A percentile compares a stretch with the other conserved stretches of the same genome.
Evolutionary conservation across 345 rosid species (phyloP).

Genomic region (Eutrema heterophyllum): DNA sequence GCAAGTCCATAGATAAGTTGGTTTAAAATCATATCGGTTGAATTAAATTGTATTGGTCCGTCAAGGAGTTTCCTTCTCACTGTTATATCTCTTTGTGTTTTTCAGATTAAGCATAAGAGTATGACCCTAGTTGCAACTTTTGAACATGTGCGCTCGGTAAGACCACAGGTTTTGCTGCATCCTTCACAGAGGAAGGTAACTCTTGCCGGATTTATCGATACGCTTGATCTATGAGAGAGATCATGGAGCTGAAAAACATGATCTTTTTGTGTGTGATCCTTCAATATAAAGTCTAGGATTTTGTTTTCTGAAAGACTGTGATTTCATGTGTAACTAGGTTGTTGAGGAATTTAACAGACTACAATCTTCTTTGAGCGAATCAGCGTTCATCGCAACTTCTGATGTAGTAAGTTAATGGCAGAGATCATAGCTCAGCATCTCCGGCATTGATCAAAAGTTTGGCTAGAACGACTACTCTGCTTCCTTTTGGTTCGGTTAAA

Average conservation of each 20-base stretch:
- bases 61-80: neutral
- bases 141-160: conserved; percentile 48
- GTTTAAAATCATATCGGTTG: too few species aligned
- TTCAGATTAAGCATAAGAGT: conserved; percentile 45
- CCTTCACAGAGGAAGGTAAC: conserved; percentile 45
- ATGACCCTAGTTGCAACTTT: conserved; percentile 59
- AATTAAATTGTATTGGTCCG: neutral
- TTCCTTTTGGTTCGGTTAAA: conserved; percentile 7
- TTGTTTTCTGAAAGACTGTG: neutral
- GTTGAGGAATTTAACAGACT: neutral
- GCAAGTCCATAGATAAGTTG: conserved; percentile 27
- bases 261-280: neutral
- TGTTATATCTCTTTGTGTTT: neutral
- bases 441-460: neutral
- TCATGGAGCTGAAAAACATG: neutral
- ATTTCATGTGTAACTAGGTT: neutral
- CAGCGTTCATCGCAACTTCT: neutral
- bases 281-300: neutral
- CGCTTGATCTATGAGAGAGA: neutral
- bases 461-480: neutral
- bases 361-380: neutral
- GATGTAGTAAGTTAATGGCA: neutral
- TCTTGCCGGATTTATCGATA: neutral
- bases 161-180: neutral
- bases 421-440: neutral